phyloP scores from a whole-genome alignment of 1,284 basidiomycete genomes.

The Veloporphyrellus conicus region DNA sequence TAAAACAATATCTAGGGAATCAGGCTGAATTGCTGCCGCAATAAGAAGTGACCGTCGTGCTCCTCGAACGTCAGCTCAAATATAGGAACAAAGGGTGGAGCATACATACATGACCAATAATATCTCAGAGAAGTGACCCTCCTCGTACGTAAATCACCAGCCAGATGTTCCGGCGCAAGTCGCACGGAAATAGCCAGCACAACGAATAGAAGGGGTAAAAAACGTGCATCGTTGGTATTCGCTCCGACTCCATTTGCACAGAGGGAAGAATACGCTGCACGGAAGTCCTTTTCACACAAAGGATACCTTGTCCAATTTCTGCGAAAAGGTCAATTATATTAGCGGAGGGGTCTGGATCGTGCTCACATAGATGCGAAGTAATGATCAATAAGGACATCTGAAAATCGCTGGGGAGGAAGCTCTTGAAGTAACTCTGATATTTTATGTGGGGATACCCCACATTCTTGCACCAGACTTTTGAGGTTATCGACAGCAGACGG shows the following conservation, averaged over 20 bases:
- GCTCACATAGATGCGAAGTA: conserved; percentile 74
- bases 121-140: conserved; percentile 79
- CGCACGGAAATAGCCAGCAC: conserved; percentile 88
- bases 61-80: conserved; percentile 33
- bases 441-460: conserved; percentile 84
- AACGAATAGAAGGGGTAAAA: conserved; percentile 87
- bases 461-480: conserved; percentile 81
- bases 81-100: conserved; percentile 13
- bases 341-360: background rate
- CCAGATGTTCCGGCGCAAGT: conserved; percentile 80
- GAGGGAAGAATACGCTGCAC: conserved; percentile 75
- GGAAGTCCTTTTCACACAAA: conserved; percentile 83
- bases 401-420: conserved; percentile 71
- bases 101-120: conserved; percentile 92
- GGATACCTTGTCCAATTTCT: conserved; percentile 96
- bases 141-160: conserved; percentile 69
- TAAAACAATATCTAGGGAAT: conserved; percentile 85
- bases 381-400: conserved; percentile 70
- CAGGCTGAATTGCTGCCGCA: conserved; percentile 85
- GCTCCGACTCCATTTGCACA: conserved; percentile 66
- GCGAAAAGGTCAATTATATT: conserved; percentile 8
- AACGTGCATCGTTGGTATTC: conserved; percentile 81
- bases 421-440: conserved; percentile 86
- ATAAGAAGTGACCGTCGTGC: conserved; percentile 83
- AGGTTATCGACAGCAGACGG: conserved; percentile 73